A percentile compares a stretch with the other conserved stretches of the same genome.
phyloP scores from a whole-genome alignment of 352 stramenopile genomes.

The Ochromonadaceae sp. region DNA sequence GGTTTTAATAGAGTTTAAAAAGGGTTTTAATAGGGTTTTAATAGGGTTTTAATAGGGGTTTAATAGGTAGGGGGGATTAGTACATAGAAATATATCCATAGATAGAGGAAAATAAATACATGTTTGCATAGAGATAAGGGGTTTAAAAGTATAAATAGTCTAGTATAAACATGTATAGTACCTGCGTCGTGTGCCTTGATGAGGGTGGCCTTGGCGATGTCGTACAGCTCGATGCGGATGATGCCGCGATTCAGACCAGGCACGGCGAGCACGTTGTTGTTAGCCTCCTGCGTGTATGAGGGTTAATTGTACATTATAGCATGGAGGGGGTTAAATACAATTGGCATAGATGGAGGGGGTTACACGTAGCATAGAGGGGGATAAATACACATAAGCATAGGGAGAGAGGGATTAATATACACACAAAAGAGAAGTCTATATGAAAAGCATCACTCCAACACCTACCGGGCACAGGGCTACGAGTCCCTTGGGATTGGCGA shows the following conservation, averaged over 20 bases:
- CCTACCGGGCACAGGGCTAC: slow-evolving; percentile 77
- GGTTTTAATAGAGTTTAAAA: background rate
- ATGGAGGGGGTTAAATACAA: no score
- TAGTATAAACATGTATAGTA: slow-evolving; percentile 15
- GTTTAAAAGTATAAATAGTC: background rate
- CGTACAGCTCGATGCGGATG: slow-evolving; percentile 93
- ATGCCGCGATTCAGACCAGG: slow-evolving; percentile 57
- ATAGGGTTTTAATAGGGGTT: background rate
- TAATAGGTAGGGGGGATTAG: background rate
- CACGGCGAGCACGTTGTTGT: slow-evolving; percentile 87
- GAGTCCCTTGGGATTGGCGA: slow-evolving; percentile 88
- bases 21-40: background rate
- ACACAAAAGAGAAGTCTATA: no score
- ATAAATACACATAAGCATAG: no score
- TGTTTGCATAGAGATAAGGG: background rate
- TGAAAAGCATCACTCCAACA: no score
- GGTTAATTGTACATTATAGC: no score
- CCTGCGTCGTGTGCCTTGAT: background rate
- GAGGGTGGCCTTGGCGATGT: slow-evolving; percentile 72
- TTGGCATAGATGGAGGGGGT: no score
- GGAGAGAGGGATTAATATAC: no score
- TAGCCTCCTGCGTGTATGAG: no score
- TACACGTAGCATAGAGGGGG: no score
- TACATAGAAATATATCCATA: slow-evolving; percentile 14
- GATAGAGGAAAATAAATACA: background rate